Conservation (phyloP, 495 filamentous ascomycete species). For the Aspergillus haitiensis region DNA sequence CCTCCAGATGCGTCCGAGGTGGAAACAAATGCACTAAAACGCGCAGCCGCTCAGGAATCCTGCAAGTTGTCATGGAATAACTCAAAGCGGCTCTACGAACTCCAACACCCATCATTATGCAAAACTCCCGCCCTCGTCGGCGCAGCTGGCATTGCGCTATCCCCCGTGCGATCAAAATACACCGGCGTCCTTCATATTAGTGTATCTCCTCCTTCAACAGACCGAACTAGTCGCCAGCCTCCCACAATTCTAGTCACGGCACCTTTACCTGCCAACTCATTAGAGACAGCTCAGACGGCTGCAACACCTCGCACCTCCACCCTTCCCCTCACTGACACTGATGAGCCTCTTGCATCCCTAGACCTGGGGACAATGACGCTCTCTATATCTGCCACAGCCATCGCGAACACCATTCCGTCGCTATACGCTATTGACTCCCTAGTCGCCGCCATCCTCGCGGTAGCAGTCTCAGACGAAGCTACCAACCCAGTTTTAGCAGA, state of each 20-base stretch:
- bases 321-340: slow-evolving; percentile 41
- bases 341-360: slow-evolving; percentile 50
- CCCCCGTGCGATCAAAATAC: slow-evolving; percentile 49
- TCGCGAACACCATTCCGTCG: slow-evolving; percentile 48
- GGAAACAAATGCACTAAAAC: slow-evolving; percentile 58
- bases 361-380: slow-evolving; percentile 51
- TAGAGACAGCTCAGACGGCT: slow-evolving; percentile 41
- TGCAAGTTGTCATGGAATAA: slow-evolving; percentile 71
- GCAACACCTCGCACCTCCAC: slow-evolving; percentile 46
- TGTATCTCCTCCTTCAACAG: slow-evolving; percentile 38
- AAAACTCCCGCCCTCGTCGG: slow-evolving; percentile 52
- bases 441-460: slow-evolving; percentile 65
- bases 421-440: slow-evolving; percentile 77
- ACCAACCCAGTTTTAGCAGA: slow-evolving; percentile 41
- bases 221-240: slow-evolving; percentile 28
- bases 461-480: slow-evolving; percentile 61
- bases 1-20: slow-evolving; percentile 46
- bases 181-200: slow-evolving; percentile 42
- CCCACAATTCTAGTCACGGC: slow-evolving; percentile 47
- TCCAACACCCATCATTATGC: slow-evolving; percentile 65
- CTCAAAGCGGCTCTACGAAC: slow-evolving; percentile 61
- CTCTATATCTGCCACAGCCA: slow-evolving; percentile 46
- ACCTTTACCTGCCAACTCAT: slow-evolving; percentile 35
- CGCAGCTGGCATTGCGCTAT: slow-evolving; percentile 60
- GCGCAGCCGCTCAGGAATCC: slow-evolving; percentile 69